Evolutionary conservation across 306 rosid genomes (phyloP), one percentile per base, ranked within the genome.

Genomic region (Prunus mume): DNA sequence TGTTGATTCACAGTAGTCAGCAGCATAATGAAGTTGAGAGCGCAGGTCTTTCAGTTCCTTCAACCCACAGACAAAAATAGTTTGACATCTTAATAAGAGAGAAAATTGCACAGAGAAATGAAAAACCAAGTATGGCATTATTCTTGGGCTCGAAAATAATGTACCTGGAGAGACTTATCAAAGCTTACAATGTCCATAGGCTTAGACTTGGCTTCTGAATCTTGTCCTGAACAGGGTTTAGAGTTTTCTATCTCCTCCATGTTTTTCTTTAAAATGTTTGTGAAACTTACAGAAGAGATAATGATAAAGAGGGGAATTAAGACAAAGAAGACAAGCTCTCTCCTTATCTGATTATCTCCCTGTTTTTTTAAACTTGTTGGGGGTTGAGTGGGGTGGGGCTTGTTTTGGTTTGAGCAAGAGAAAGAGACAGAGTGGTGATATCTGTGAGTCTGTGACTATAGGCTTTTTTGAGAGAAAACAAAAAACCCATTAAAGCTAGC

Each of bases 1-100:
- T 3, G 89, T 85, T 65, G 90, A 77, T 87, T 92, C 98, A 76
- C 92, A 88, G 65, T 85, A 88, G 80, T 95, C 98, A 58, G 98
- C 98, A 56, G 97, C 98, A 75, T 84, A 67, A 74, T 92, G 97
- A 82, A 95, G 96, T 88, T 95, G 97, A 68, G 88, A 79, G 75
- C 92, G 81, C 79, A 92, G 63, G 65, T 82, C 93, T 81, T 79
- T 90, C 15, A 92, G 84, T 69, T 90, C 97, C 98, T 95, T 75
- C 69, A 67, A 78, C 49, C 63, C 38, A 75, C 19, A 47, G 18
- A 65, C 62, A 64, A 32, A 68, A 18, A 2, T 3, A 72, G 12
- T 34, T 24, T 25, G 45, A 9, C 32, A 14, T 30, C 1, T 71
- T 3, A 10, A 4, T 61, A 12, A 30, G 3, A 9, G 12, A 28